Conservation (phyloP, 73 alveolate species). For the Stentor roeselii region DNA sequence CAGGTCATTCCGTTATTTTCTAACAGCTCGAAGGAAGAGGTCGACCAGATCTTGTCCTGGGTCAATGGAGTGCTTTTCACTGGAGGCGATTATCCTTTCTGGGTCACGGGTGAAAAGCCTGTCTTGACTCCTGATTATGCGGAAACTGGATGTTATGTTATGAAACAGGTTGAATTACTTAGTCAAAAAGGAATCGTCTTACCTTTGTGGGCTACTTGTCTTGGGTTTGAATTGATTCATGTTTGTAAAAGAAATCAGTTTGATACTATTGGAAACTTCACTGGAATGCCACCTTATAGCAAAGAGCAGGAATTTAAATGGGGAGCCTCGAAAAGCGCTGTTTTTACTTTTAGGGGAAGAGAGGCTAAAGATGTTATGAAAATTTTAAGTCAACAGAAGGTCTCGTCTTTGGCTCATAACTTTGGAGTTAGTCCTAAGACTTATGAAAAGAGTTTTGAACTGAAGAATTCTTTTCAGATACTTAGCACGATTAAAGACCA, state of each 20-base stretch:
- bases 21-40: conserved; percentile 30
- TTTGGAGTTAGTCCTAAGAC: neutral
- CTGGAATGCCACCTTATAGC: conserved; percentile 15
- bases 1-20: conserved; percentile 37
- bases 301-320: neutral
- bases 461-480: neutral
- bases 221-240: conserved; percentile 47
- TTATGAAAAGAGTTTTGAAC: neutral
- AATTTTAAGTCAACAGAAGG: neutral
- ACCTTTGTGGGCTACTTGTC: conserved; percentile 71
- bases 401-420: neutral
- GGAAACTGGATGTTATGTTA: conserved; percentile 33
- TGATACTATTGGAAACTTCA: conserved; percentile 22
- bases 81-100: conserved; percentile 44
- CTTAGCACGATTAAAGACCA: neutral
- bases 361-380: neutral
- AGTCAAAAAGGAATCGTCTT: conserved; percentile 52
- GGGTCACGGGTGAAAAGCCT: neutral
- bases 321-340: neutral
- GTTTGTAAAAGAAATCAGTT: conserved; percentile 22
- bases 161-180: conserved; percentile 28
- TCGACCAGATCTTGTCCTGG: conserved; percentile 22
- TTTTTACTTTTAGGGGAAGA: neutral
- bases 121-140: conserved; percentile 31
- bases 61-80: conserved; percentile 61